Percentiles rank a stretch among this genome's conserved stretches.
These are phyloP conservation scores for Achaetomiella virescens DNA, from an alignment of 495 filamentous ascomycete species.

Conservation along the genomic window DNA sequence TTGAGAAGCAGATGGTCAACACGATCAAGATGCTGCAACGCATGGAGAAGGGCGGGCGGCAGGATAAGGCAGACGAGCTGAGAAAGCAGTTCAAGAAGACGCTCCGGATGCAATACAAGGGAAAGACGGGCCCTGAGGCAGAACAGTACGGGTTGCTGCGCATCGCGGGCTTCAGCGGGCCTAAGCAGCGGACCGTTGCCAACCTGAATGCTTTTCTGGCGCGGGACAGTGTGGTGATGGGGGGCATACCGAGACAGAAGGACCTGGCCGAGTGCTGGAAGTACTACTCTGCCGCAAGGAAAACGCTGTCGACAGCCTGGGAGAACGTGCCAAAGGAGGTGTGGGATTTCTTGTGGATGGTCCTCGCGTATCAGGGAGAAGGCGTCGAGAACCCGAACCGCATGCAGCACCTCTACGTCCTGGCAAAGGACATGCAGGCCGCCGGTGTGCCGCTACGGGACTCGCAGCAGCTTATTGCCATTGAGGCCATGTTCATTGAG, in stretches of 20 bases:
- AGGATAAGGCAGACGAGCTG: slow-evolving; percentile 31
- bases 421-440: slow-evolving; percentile 57
- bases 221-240: slow-evolving; percentile 25
- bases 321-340: slow-evolving; percentile 41
- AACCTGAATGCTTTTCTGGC: slow-evolving; percentile 26
- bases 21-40: slow-evolving; percentile 31
- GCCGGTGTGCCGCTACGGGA: slow-evolving; percentile 46
- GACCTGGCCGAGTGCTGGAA: slow-evolving; percentile 38
- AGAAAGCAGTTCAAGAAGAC: slow-evolving; percentile 29
- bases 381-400: slow-evolving; percentile 43
- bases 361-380: slow-evolving; percentile 33
- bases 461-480: slow-evolving; percentile 55
- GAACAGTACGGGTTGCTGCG: slow-evolving; percentile 20
- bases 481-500: slow-evolving; percentile 56
- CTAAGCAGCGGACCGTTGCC: slow-evolving; percentile 18
- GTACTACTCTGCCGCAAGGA: slow-evolving; percentile 38
- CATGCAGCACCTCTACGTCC: slow-evolving; percentile 51
- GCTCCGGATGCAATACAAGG: slow-evolving; percentile 33
- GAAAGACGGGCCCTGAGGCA: slow-evolving; percentile 25
- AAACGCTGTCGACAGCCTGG: slow-evolving; percentile 39
- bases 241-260: slow-evolving; percentile 24
- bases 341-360: slow-evolving; percentile 53
- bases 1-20: slow-evolving; percentile 51
- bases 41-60: slow-evolving; percentile 33
- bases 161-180: slow-evolving; percentile 24